Conservation (phyloP, 2,329 filamentous ascomycete species). For the Talaromyces atroroseus region DNA sequence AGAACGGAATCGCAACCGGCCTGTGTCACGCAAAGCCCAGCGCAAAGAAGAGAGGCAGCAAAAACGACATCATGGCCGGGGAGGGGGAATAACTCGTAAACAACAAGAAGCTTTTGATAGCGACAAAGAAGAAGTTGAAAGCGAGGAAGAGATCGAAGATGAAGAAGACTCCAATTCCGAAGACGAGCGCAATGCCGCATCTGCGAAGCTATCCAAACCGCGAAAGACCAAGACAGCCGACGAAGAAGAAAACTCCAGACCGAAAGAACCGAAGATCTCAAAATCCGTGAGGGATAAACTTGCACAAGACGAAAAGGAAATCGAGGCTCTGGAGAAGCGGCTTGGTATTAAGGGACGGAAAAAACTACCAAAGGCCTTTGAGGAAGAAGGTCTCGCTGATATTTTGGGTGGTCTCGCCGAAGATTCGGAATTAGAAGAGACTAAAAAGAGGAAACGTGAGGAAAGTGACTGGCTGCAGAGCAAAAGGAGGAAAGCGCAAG, state of each 20-base stretch:
- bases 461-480: conserved; percentile 55
- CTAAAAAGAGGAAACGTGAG: conserved; percentile 56
- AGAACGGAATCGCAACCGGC: conserved; percentile 26
- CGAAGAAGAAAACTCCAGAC: conserved; percentile 14
- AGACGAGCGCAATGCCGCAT: conserved; percentile 10
- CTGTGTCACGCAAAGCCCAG: conserved; percentile 54
- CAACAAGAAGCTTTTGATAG: conserved; percentile 26
- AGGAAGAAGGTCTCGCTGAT: conserved; percentile 77
- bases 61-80: conserved; percentile 47
- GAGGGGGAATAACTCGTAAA: conserved; percentile 16
- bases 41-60: conserved; percentile 59
- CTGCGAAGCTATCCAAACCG: background rate
- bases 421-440: conserved; percentile 43
- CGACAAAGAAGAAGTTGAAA: conserved; percentile 18
- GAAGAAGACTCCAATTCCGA: conserved; percentile 1
- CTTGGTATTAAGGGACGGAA: conserved; percentile 77
- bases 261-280: conserved; percentile 27
- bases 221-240: conserved; percentile 2
- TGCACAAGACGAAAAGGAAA: conserved; percentile 79
- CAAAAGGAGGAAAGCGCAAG: conserved; percentile 52
- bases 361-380: conserved; percentile 64
- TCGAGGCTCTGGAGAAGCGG: conserved; percentile 79
- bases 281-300: conserved; percentile 56
- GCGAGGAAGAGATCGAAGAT: conserved; percentile 15
- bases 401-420: conserved; percentile 65